phyloP scores from a whole-genome alignment of 352 stramenopile species.

The Phytophthora cactorum region DNA sequence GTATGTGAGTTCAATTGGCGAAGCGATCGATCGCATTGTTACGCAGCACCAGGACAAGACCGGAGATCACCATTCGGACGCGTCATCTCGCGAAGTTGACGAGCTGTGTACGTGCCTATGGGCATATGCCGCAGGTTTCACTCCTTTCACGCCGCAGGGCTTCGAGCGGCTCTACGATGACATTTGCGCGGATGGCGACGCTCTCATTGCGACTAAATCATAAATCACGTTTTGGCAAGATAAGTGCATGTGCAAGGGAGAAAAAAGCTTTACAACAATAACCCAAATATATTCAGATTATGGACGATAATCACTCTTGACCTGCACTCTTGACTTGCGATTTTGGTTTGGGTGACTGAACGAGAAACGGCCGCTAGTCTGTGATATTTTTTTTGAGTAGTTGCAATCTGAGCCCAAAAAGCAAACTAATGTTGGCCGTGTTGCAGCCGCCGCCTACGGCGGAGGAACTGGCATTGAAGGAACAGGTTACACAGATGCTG shows the following conservation, averaged over 20 bases:
- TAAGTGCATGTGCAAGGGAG: too few relatives aligned
- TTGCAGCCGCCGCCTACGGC: slow-evolving; percentile 38
- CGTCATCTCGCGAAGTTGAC: slow-evolving; percentile 56
- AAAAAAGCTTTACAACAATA: too few relatives aligned
- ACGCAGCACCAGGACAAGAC: slow-evolving; percentile 43
- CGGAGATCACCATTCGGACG: slow-evolving; percentile 14
- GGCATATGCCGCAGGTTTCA: slow-evolving; percentile 80
- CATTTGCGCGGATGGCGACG: slow-evolving; percentile 75
- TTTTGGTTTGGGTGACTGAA: too few relatives aligned
- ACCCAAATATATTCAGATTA: slow-evolving; percentile 3
- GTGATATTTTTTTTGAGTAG: slow-evolving; percentile 27
- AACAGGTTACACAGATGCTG: slow-evolving; percentile 62
- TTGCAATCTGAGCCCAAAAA: slow-evolving; percentile 7
- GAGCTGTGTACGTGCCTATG: slow-evolving; percentile 82
- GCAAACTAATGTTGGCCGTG: slow-evolving; percentile 27
- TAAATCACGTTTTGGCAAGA: slow-evolving; percentile 4
- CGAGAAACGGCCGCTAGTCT: slow-evolving; percentile 19
- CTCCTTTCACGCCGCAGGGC: slow-evolving; percentile 69
- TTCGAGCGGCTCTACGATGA: slow-evolving; percentile 90
- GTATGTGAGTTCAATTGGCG: slow-evolving; percentile 85
- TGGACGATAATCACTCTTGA: slow-evolving; percentile 5
- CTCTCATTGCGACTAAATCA: slow-evolving; percentile 40
- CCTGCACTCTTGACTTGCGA: neutral
- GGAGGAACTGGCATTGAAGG: slow-evolving; percentile 71
- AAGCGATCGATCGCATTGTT: slow-evolving; percentile 82